These are phyloP conservation scores for Harringtonia aguacate DNA, from an alignment of 2,329 filamentous ascomycete genomes.

Conservation along the genomic window DNA sequence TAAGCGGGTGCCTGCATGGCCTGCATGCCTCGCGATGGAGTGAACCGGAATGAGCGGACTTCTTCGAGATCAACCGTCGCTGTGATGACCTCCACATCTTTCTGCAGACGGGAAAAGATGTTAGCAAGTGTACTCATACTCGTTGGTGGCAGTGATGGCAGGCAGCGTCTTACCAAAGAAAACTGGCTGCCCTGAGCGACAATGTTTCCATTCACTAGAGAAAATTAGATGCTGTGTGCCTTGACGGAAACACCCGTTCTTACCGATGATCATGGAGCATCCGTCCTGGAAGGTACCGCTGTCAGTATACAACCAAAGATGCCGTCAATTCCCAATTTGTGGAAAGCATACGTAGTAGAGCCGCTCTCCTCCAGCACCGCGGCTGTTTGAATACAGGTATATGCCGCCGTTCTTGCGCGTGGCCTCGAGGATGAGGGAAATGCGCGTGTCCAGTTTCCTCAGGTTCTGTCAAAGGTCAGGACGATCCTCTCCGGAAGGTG, in stretches of 20 bases:
- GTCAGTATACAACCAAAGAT: neutral
- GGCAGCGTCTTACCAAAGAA: neutral
- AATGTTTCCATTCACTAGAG: constrained; percentile 44
- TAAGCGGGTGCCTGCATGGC: constrained; percentile 37
- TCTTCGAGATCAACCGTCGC: constrained; percentile 63
- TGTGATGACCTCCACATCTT: constrained; percentile 54
- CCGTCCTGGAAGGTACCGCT: constrained; percentile 31
- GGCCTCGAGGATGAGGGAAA: constrained; percentile 55
- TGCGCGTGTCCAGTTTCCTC: constrained; percentile 52
- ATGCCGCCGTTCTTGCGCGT: constrained; percentile 36
- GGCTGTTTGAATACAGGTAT: constrained; percentile 47
- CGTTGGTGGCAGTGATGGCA: no score
- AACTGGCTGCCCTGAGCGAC: constrained; percentile 59
- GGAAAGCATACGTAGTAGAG: constrained; percentile 34
- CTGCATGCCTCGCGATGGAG: constrained; percentile 46
- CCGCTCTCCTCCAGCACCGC: constrained; percentile 34
- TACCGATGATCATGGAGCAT: constrained; percentile 46
- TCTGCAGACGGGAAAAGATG: constrained; percentile 20
- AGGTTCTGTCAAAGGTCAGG: constrained; percentile 11
- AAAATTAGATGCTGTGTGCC: neutral
- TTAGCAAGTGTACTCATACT: constrained; percentile 19
- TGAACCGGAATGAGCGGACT: constrained; percentile 50
- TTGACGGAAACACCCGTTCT: neutral
- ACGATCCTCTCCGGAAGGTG: neutral
- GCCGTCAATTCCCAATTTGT: no score